Percentiles rank a stretch among this genome's conserved stretches.
Conservation (phyloP, 2,329 filamentous ascomycete genomes). For the Beauveria sp. region DNA sequence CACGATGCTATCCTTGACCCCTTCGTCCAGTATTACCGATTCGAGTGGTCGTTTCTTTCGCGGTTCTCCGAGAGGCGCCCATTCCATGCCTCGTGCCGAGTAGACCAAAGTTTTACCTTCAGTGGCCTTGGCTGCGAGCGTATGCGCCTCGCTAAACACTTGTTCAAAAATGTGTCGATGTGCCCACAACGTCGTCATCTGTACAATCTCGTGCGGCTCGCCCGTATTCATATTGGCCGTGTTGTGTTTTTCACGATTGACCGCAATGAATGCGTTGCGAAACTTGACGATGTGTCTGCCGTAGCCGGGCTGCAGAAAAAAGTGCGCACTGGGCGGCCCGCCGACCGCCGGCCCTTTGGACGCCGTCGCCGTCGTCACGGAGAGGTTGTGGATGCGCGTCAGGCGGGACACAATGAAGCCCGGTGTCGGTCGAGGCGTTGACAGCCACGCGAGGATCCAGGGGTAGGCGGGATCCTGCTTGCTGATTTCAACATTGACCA, state of each 20-base stretch:
- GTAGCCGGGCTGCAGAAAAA: slow-evolving; percentile 84
- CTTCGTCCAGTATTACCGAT: slow-evolving; percentile 79
- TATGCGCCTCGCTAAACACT: slow-evolving; percentile 80
- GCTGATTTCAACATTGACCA: slow-evolving; percentile 93
- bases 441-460: slow-evolving; percentile 94
- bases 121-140: slow-evolving; percentile 67
- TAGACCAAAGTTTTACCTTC: slow-evolving; percentile 94
- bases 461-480: slow-evolving; percentile 88
- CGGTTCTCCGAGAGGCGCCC: slow-evolving; percentile 76
- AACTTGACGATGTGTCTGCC: slow-evolving; percentile 84
- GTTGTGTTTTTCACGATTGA: slow-evolving; percentile 77
- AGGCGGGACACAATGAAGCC: slow-evolving; percentile 53
- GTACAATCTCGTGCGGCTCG: slow-evolving; percentile 89
- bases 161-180: slow-evolving; percentile 85
- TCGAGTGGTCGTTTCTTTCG: slow-evolving; percentile 79
- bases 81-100: slow-evolving; percentile 74
- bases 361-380: slow-evolving; percentile 51
- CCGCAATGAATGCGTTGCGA: slow-evolving; percentile 76
- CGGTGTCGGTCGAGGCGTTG: slow-evolving; percentile 61
- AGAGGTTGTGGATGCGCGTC: slow-evolving; percentile 53
- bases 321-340: slow-evolving; percentile 68
- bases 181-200: slow-evolving; percentile 83
- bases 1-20: slow-evolving; percentile 74
- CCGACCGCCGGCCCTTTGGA: slow-evolving; percentile 50
- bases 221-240: slow-evolving; percentile 77